Conservation (phyloP, 2,329 filamentous ascomycete species). For the Xylariaceae sp. region DNA sequence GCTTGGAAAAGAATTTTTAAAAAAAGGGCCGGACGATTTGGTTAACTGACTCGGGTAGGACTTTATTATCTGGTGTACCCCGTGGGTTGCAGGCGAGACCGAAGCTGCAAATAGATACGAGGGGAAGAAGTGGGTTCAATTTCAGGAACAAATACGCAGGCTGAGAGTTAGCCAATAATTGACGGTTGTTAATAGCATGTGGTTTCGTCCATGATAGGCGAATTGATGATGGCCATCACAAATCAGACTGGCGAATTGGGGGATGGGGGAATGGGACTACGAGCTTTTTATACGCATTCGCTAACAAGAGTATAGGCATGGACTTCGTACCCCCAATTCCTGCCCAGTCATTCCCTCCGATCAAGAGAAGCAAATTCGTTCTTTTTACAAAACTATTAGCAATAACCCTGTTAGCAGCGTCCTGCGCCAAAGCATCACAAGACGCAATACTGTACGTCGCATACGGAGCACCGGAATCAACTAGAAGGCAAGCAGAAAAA, state of each 20-base stretch:
- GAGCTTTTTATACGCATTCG: slow-evolving; percentile 28
- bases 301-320: no score
- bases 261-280: slow-evolving; percentile 18
- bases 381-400: slow-evolving; percentile 13
- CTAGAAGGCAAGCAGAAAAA: slow-evolving; percentile 19
- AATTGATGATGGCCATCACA: slow-evolving; percentile 14
- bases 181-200: slow-evolving; percentile 13
- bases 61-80: not conserved
- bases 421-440: slow-evolving; percentile 9
- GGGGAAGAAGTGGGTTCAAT: slow-evolving; percentile 21
- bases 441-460: slow-evolving; percentile 23
- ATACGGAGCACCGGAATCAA: slow-evolving; percentile 17
- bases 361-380: slow-evolving; percentile 14
- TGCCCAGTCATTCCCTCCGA: no score
- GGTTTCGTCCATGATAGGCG: slow-evolving; percentile 19
- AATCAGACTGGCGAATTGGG: no score
- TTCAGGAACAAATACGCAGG: slow-evolving; percentile 17
- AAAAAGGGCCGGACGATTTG: no score
- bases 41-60: no score
- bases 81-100: slow-evolving; percentile 13
- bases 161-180: slow-evolving; percentile 3
- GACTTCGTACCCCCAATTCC: not conserved
- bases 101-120: slow-evolving; percentile 27
- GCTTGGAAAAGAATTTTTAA: no score
- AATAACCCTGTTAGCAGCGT: slow-evolving; percentile 20